Evolutionary conservation across 2,329 filamentous ascomycete genomes (phyloP), one percentile per base, ranked within the genome.

Genomic region (Albophoma yamanashiensis): DNA sequence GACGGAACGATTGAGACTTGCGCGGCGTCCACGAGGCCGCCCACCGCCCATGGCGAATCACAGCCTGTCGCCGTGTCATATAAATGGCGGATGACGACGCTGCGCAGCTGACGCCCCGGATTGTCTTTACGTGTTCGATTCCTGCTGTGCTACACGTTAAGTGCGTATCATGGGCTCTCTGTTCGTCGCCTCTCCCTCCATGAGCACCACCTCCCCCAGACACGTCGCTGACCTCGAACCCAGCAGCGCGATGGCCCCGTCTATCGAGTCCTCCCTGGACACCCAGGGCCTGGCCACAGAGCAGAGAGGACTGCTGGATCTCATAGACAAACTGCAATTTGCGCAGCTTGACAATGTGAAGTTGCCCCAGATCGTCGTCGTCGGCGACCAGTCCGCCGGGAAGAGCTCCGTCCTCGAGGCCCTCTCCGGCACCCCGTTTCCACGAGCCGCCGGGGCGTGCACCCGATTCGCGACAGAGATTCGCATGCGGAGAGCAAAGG

Each of bases 331-430:
- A 59, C 75, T 85, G n/a, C 77, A 80, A 67, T 76, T 80, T 69
- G 72, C 76, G 62, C 75, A 82, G 67, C 70, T 82, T 68, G 74
- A 82, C 66, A 78, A 80, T 68, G 73, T 81, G 65, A 77, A 78
- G 55, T 74, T 86, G 0, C 83, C 82, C 0, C 83, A 87, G 66
- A 82, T 87, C 42, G 83, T 87, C 55, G 83, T 87, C 31, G 84
- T 85, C 40, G 84, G 84, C 38, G 83, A 87, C 67, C 83, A 87
- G 69, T 86, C 82, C 1, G 80, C 82, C 7, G 85, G 85, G 25
- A 87, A 87, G 69, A 85, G 81, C 64, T 86, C 83, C 5, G 82
- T 85, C 1, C 77, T 87, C 2, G 83, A 86, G 65, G 83, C 83
- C n/a, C 75, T 88, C 43, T 85, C 83, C 0, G 82, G 82, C 31